A percentile compares a stretch with the other conserved stretches of the same genome.
phyloP scores from a whole-genome alignment of 352 stramenopile genomes.

The Phytophthora brassicae region DNA sequence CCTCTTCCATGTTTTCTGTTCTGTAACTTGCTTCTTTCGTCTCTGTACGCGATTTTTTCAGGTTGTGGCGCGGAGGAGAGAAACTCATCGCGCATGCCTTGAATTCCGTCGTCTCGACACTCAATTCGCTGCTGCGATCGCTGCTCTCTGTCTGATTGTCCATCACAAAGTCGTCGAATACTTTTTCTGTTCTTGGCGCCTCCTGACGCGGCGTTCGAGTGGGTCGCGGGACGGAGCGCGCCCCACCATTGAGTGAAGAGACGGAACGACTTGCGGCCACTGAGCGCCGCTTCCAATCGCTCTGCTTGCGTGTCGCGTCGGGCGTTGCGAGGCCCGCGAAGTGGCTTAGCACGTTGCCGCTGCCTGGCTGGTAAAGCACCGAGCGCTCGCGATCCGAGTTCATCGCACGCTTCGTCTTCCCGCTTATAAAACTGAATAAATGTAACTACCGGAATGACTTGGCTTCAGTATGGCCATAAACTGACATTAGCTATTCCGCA shows the following conservation, averaged over 20 bases:
- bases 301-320: slow-evolving; percentile 17
- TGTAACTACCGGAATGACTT: slow-evolving; percentile 18
- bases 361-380: slow-evolving; percentile 52
- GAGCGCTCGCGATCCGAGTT: slow-evolving; percentile 14
- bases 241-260: slow-evolving; percentile 11
- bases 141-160: slow-evolving; percentile 37
- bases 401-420: no score
- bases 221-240: slow-evolving; percentile 23
- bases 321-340: slow-evolving; percentile 58
- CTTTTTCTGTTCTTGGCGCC: background rate
- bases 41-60: slow-evolving; percentile 15
- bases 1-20: slow-evolving; percentile 8
- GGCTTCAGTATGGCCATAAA: slow-evolving; percentile 15
- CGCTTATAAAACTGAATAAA: slow-evolving; percentile 22
- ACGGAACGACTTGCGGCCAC: no score
- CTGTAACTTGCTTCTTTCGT: slow-evolving; percentile 1
- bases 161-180: slow-evolving; percentile 34
- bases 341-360: slow-evolving; percentile 60
- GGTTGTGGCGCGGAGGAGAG: slow-evolving; percentile 27
- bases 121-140: slow-evolving; percentile 27
- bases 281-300: slow-evolving; percentile 29
- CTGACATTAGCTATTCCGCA: background rate
- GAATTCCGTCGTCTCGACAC: slow-evolving; percentile 5
- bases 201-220: slow-evolving; percentile 9
- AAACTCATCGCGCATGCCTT: slow-evolving; percentile 34